phyloP scores from a whole-genome alignment of 192 early-diverging fungal species.

The Mortierella hygrophila region DNA sequence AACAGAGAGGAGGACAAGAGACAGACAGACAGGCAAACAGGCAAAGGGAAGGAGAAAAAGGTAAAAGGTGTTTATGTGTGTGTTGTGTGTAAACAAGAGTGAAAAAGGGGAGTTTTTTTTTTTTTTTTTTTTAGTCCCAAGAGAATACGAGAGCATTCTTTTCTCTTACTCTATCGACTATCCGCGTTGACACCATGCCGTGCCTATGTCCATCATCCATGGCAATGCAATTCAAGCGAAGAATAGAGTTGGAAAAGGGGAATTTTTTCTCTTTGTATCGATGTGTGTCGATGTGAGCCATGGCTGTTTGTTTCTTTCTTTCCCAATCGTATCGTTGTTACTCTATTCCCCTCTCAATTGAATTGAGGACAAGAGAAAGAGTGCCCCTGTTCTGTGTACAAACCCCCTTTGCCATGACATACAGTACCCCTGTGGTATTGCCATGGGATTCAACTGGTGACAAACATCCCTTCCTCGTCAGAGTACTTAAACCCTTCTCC shows the following conservation, averaged over 20 bases:
- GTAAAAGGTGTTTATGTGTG: not conserved
- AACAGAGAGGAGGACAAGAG: not conserved
- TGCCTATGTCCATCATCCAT: too few species aligned
- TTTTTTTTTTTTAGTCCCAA: not conserved
- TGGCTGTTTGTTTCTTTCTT: too few species aligned
- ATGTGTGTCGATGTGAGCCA: slow-evolving; percentile 9
- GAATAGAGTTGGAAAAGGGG: not conserved
- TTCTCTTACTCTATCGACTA: not conserved
- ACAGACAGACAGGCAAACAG: too few species aligned
- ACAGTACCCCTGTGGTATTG: too few species aligned
- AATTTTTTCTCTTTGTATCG: not conserved
- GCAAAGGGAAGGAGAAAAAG: not conserved
- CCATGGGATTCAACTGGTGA: not conserved
- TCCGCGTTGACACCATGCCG: not conserved
- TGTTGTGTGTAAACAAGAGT: not conserved
- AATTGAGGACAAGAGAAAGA: too few species aligned
- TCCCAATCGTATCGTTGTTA: too few species aligned
- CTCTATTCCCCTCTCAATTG: too few species aligned
- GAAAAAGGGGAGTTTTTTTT: not conserved
- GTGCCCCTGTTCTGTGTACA: too few species aligned
- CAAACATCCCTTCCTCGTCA: not conserved
- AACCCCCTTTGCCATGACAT: too few species aligned
- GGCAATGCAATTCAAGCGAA: too few species aligned
- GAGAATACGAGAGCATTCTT: too few species aligned
- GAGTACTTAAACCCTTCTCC: not conserved